Conservation (phyloP, 352 stramenopile genomes). For the Phytophthora pini region DNA sequence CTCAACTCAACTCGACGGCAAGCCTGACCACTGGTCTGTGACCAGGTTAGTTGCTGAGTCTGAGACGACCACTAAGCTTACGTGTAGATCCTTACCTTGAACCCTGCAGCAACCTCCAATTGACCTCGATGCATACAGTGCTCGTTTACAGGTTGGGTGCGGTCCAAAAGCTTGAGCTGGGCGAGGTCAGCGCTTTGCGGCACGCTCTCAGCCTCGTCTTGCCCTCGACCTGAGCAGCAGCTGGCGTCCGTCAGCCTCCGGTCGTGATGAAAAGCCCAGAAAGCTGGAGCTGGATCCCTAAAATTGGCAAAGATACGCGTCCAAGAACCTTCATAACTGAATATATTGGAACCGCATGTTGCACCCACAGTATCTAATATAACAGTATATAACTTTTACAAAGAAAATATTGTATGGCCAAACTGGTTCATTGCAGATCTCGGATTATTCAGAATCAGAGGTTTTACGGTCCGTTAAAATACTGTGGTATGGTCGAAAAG, state of each 20-base stretch:
- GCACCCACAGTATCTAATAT: background rate
- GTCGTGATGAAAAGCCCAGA: slow-evolving; percentile 4
- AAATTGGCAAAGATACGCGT: slow-evolving; percentile 2
- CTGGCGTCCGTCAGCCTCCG: slow-evolving; percentile 8
- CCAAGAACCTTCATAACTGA: background rate
- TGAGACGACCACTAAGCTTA: background rate
- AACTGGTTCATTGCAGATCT: no score
- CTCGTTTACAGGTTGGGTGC: slow-evolving; percentile 8
- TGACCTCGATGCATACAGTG: background rate
- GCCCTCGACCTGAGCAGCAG: slow-evolving; percentile 20
- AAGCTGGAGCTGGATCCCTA: background rate
- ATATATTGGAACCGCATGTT: slow-evolving; percentile 1
- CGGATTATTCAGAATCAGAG: background rate
- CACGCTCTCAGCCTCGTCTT: slow-evolving; percentile 23
- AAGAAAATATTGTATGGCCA: no score
- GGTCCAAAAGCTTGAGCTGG: slow-evolving; percentile 5
- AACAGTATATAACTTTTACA: background rate
- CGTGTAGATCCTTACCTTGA: slow-evolving; percentile 2
- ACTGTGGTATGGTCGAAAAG: slow-evolving; percentile 12
- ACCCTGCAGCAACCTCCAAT: background rate
- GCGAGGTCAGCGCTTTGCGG: slow-evolving; percentile 15
- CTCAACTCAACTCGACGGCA: background rate
- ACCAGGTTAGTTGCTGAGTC: slow-evolving; percentile 10
- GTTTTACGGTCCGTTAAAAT: slow-evolving; percentile 7
- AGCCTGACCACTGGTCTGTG: background rate